Evolutionary conservation across 2,329 filamentous ascomycete species (phyloP).

Genomic region (Knoxdaviesia capensis): DNA sequence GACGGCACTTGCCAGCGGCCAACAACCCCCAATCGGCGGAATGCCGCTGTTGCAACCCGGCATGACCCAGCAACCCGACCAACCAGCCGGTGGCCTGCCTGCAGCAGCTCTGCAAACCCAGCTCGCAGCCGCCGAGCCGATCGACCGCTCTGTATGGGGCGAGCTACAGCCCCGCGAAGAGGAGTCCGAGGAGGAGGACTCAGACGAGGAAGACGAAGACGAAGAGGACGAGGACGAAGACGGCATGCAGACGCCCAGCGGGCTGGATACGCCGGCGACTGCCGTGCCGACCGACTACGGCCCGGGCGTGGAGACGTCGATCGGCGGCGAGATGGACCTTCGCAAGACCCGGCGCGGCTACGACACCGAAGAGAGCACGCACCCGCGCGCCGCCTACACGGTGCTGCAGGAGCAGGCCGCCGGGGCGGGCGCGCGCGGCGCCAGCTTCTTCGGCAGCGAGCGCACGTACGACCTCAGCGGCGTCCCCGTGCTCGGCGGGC

Average conservation of each 20-base stretch:
- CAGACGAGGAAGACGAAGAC: constrained; percentile 54
- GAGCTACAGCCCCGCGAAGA: constrained; percentile 68
- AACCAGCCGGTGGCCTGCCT: constrained; percentile 14
- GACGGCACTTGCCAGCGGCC: constrained; percentile 20
- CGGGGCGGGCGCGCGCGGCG: constrained; percentile 31
- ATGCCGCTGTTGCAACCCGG: constrained; percentile 9
- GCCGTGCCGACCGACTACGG: constrained; percentile 63
- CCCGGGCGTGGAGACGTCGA: constrained; percentile 46
- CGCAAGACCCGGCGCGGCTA: constrained; percentile 65
- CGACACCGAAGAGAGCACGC: constrained; percentile 64
- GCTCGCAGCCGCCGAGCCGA: constrained; percentile 42
- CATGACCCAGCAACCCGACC: constrained; percentile 17
- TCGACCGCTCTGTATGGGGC: constrained; percentile 82
- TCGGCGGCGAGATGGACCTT: constrained; percentile 75
- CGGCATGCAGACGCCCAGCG: constrained; percentile 54
- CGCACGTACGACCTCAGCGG: constrained; percentile 71
- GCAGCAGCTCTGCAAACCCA: constrained; percentile 18
- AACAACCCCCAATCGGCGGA: no score
- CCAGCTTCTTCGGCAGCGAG: constrained; percentile 93
- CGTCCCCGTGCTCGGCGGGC: constrained; percentile 46
- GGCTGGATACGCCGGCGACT: constrained; percentile 62
- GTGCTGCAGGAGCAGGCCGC: constrained; percentile 51
- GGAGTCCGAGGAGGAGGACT: constrained; percentile 51
- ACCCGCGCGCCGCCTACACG: constrained; percentile 66
- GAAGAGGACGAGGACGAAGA: constrained; percentile 42